phyloP scores from a whole-genome alignment of 345 rosid species.

The Clarkia xantiana region DNA sequence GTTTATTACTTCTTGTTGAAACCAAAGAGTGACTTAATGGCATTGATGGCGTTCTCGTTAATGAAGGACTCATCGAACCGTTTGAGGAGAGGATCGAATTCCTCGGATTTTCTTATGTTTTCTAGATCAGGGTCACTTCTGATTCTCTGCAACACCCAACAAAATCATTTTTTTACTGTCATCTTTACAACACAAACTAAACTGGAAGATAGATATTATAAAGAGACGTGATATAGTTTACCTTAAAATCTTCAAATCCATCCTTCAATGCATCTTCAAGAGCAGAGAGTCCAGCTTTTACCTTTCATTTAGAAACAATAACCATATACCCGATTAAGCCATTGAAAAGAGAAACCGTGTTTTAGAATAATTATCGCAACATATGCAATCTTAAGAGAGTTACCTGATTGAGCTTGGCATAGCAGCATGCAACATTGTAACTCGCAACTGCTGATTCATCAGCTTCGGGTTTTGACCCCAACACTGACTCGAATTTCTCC shows the following conservation, averaged over 20 bases:
- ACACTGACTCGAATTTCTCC: slow-evolving; percentile 74
- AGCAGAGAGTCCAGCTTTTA: slow-evolving; percentile 84
- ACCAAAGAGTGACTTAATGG: slow-evolving; percentile 82
- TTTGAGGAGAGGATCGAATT: slow-evolving; percentile 59
- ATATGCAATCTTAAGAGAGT: neutral
- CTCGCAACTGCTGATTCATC: slow-evolving; percentile 70
- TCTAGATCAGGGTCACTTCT: slow-evolving; percentile 76
- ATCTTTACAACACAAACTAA: neutral
- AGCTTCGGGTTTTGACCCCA: slow-evolving; percentile 74
- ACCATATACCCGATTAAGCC: no score
- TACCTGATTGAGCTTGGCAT: slow-evolving; percentile 87
- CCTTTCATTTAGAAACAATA: slow-evolving; percentile 20
- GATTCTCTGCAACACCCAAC: slow-evolving; percentile 45
- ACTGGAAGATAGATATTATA: neutral
- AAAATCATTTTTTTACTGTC: slow-evolving; percentile 8
- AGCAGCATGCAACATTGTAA: slow-evolving; percentile 93
- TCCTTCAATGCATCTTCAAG: slow-evolving; percentile 70
- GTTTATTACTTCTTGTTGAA: slow-evolving; percentile 64
- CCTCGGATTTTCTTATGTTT: slow-evolving; percentile 40
- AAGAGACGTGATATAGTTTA: slow-evolving; percentile 8
- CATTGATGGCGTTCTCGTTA: slow-evolving; percentile 86
- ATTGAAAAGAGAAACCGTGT: neutral
- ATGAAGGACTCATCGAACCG: slow-evolving; percentile 87
- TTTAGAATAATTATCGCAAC: neutral
- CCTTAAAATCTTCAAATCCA: slow-evolving; percentile 93